Evolutionary conservation across 805 yeast genomes (phyloP).

Genomic region (Kuraishia capsulata): DNA sequence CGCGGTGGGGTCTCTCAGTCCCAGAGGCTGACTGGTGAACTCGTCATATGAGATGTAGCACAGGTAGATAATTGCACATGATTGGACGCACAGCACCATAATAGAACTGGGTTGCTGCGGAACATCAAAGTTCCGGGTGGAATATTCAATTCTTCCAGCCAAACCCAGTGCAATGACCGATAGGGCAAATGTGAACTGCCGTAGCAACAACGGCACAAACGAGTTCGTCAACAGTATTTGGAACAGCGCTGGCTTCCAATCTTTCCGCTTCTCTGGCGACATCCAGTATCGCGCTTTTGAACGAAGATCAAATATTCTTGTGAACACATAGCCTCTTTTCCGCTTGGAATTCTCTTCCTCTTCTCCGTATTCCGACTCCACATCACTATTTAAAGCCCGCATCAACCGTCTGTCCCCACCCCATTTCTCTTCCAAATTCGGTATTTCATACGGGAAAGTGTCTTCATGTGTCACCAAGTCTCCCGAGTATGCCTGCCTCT

Average conservation of each 20-base stretch:
- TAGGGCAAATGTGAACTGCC: constrained; percentile 50
- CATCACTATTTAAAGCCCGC: constrained; percentile 35
- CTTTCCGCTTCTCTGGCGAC: constrained; percentile 51
- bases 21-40: constrained; percentile 85
- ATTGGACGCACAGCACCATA: constrained; percentile 83
- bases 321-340: constrained; percentile 2
- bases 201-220: constrained; percentile 67
- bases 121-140: constrained; percentile 19
- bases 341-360: not conserved
- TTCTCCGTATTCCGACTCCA: constrained; percentile 4
- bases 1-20: constrained; percentile 75
- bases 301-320: constrained; percentile 27
- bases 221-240: constrained; percentile 65
- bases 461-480: constrained; percentile 19
- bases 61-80: constrained; percentile 68
- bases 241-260: constrained; percentile 53
- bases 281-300: constrained; percentile 63
- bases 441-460: constrained; percentile 11
- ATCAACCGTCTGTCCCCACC: constrained; percentile 61
- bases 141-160: constrained; percentile 27
- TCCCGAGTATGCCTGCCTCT: constrained; percentile 15
- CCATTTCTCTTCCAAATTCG: constrained; percentile 49
- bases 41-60: constrained; percentile 84
- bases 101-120: constrained; percentile 83
- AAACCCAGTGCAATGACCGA: constrained; percentile 64